A percentile compares a stretch with the other conserved stretches of the same genome.
Conservation (phyloP, 495 filamentous ascomycete genomes). For the Penicilliopsis zonata region DNA sequence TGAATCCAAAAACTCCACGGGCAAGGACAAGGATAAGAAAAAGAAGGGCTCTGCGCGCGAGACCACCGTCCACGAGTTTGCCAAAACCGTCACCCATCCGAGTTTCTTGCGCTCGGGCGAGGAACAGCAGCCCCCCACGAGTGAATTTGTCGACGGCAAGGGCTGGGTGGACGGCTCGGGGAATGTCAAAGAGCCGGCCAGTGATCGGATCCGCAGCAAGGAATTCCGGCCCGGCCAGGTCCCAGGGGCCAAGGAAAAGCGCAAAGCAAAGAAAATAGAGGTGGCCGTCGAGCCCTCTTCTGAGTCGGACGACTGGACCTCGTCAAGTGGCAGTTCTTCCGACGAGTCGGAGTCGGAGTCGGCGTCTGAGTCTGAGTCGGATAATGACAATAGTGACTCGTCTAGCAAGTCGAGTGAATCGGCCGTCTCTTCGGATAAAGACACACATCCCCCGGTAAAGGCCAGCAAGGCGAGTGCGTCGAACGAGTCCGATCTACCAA, state of each 20-base stretch:
- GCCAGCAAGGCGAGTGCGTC: slow-evolving; percentile 5
- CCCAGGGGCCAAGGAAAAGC: slow-evolving; percentile 25
- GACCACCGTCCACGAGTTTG: slow-evolving; percentile 68
- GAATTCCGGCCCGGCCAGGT: slow-evolving; percentile 24
- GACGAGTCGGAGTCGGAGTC: slow-evolving; percentile 15
- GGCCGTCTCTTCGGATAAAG: slow-evolving; percentile 12
- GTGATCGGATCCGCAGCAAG: slow-evolving; percentile 21
- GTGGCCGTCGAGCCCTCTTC: slow-evolving; percentile 8
- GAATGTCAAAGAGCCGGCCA: slow-evolving; percentile 52
- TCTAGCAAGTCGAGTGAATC: slow-evolving; percentile 14
- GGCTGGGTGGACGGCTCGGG: slow-evolving; percentile 83
- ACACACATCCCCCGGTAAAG: slow-evolving; percentile 5
- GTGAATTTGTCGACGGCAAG: slow-evolving; percentile 48
- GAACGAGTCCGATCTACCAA: background rate
- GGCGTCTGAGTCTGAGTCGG: slow-evolving; percentile 5
- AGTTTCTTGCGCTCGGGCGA: slow-evolving; percentile 51
- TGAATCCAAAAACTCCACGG: slow-evolving; percentile 33
- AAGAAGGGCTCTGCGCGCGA: slow-evolving; percentile 43
- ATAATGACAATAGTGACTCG: slow-evolving; percentile 12
- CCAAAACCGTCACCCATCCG: slow-evolving; percentile 63
- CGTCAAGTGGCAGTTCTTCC: slow-evolving; percentile 28
- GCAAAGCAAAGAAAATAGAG: slow-evolving; percentile 7
- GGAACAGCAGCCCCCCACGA: slow-evolving; percentile 19
- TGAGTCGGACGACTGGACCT: slow-evolving; percentile 33
- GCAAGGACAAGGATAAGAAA: no score